A percentile compares a stretch with the other conserved stretches of the same genome.
Conservation (phyloP, 75 land plant genomes). For the Cunninghamia lanceolata region DNA sequence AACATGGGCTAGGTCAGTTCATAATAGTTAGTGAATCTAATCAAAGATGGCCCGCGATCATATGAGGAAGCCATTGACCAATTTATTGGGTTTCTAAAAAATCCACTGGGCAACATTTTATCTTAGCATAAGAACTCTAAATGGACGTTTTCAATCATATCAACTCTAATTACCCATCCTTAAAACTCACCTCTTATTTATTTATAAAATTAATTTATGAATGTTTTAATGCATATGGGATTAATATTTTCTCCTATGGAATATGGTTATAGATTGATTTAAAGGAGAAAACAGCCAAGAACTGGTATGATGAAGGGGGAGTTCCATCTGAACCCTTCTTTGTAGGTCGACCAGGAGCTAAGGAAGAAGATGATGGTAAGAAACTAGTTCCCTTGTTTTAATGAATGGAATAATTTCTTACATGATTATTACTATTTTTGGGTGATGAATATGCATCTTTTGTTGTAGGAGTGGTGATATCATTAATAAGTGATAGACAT, state of each 20-base stretch:
- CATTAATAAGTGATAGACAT: constrained; percentile 54
- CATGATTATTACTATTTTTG: neutral
- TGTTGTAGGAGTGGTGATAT: constrained; percentile 66
- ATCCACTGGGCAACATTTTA: too few species aligned
- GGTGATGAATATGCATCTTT: neutral
- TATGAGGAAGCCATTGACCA: too few species aligned
- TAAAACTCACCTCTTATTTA: neutral
- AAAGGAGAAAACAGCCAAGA: constrained; percentile 54
- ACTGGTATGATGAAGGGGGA: constrained; percentile 67
- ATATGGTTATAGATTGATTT: constrained; percentile 53
- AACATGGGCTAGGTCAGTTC: too few species aligned
- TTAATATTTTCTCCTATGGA: neutral
- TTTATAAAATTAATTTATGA: neutral
- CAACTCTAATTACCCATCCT: neutral
- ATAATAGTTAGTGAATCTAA: too few species aligned
- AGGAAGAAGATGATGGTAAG: constrained; percentile 79
- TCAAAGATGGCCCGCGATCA: too few species aligned
- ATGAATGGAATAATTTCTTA: neutral
- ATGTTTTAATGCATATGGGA: neutral
- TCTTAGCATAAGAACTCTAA: neutral
- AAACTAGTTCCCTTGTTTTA: neutral
- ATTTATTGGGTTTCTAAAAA: too few species aligned
- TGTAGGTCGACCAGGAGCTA: constrained; percentile 69
- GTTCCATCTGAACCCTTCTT: constrained; percentile 87
- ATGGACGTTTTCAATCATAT: neutral